These are phyloP conservation scores for Cryptococcus hybrid DNA, from an alignment of 1,284 basidiomycete species.

Conservation along the genomic window DNA sequence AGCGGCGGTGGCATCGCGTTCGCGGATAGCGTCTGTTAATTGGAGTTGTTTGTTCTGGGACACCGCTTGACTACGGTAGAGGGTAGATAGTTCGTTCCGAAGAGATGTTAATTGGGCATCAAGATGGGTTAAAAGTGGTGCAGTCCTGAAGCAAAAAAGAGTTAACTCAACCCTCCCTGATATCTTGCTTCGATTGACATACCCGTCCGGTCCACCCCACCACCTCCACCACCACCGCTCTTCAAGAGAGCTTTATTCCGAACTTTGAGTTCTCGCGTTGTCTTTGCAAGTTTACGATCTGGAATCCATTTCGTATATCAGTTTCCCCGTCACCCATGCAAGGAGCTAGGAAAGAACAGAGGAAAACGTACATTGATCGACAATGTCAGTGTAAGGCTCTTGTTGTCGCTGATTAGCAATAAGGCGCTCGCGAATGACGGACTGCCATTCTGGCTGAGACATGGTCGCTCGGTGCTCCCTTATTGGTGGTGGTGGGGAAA, in stretches of 20 bases:
- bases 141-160: background rate
- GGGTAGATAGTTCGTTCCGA: constrained; percentile 82
- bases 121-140: constrained; percentile 69
- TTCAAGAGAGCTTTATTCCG: constrained; percentile 76
- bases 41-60: constrained; percentile 87
- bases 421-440: constrained; percentile 61
- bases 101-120: constrained; percentile 89
- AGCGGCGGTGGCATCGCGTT: constrained; percentile 82
- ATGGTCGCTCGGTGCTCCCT: background rate
- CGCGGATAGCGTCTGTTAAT: constrained; percentile 90
- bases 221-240: constrained; percentile 49
- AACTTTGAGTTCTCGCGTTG: constrained; percentile 82
- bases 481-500: no score
- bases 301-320: constrained; percentile 9
- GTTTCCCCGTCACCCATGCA: background rate
- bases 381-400: constrained; percentile 69
- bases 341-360: background rate
- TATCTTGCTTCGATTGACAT: background rate
- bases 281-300: constrained; percentile 86
- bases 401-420: constrained; percentile 63
- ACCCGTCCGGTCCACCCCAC: constrained; percentile 53
- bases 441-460: constrained; percentile 41
- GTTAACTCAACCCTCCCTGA: no score
- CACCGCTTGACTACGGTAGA: constrained; percentile 88
- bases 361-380: constrained; percentile 74